Base-by-base conservation (phyloP, 1,139 yeast genomes). In the Yamadazyma pseudoaaseri region DNA sequence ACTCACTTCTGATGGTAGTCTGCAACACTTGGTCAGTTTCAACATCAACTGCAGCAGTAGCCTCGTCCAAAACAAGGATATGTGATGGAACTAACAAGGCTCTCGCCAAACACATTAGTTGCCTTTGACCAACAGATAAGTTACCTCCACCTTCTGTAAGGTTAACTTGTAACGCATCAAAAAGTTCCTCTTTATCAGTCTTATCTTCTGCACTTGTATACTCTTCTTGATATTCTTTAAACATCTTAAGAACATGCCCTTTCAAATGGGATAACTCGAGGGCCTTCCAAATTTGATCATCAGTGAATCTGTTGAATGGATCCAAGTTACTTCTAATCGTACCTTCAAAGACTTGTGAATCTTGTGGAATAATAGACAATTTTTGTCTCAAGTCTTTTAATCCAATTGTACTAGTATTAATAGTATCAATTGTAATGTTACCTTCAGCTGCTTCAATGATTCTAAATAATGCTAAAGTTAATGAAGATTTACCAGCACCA, bases 41-140 rank as follows among this genome's bases (percentile, higher is more conserved):
- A 20, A 89, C 96, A 60, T 92, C 98, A 33, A 92, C 96, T 2
- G 96, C 96, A 2, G 97, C 97, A 3, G 97, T 90, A 10, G 97
- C 97, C 62, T 92, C 98, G 58, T 92, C 98, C 48, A 90, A 67
- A 6, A 89, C 86, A 42, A 89, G 69, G 30, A 90, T 77, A 45
- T 80, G 80, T 4, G 95, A 80, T 16, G 86, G 84, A 34, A 86
- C 82, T 47, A 87, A 70, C 44, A 90, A 64, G 0, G 96, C 96
- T 51, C 97, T 73, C 0, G 96, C 95, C 43, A 89, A 71, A 58
- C 96, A 87, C 81, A 89, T 81, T 54, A 89, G 71, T 60, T 89
- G 97, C 48, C 95, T 76, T 62, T 89, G 97, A 13, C 97, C 97
- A 34, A 86, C 90, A 27, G 95, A 86, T 42, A 90, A 60, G 52